These are phyloP conservation scores for Colletotrichum salicis DNA, from an alignment of 2,329 filamentous ascomycete species.

Conservation along the genomic window DNA sequence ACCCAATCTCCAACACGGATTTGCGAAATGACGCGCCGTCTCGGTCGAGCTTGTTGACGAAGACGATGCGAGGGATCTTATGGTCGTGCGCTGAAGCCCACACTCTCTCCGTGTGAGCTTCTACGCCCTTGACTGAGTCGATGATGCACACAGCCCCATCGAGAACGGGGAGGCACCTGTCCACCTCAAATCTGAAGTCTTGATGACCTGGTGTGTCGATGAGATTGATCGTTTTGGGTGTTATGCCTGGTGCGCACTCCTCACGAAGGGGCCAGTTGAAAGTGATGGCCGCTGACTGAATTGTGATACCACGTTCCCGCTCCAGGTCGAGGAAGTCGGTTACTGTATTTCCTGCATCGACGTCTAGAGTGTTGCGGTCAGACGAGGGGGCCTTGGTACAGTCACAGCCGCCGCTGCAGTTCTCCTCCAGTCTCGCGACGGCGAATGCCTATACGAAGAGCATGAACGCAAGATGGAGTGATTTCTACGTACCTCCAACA, in stretches of 20 bases:
- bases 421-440: not conserved
- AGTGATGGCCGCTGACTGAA: slow-evolving; percentile 95
- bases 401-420: not conserved
- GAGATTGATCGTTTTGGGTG: slow-evolving; percentile 80
- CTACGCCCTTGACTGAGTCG: slow-evolving; percentile 91
- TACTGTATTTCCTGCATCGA: slow-evolving; percentile 95
- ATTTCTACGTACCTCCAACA: slow-evolving; percentile 71
- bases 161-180: slow-evolving; percentile 86
- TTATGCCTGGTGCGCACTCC: slow-evolving; percentile 50
- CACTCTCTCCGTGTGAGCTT: slow-evolving; percentile 96
- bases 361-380: slow-evolving; percentile 63
- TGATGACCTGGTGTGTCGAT: slow-evolving; percentile 98
- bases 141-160: slow-evolving; percentile 94
- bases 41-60: slow-evolving; percentile 82
- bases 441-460: not conserved
- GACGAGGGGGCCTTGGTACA: not conserved
- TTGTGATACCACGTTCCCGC: slow-evolving; percentile 91
- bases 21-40: slow-evolving; percentile 83
- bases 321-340: slow-evolving; percentile 97
- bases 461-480: not conserved
- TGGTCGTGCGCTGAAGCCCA: slow-evolving; percentile 92
- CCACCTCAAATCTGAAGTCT: slow-evolving; percentile 96
- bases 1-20: slow-evolving; percentile 86
- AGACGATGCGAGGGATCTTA: slow-evolving; percentile 82
- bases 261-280: slow-evolving; percentile 85